phyloP scores from a whole-genome alignment of 768 basidiomycete genomes.

The Lactarius vividus region DNA sequence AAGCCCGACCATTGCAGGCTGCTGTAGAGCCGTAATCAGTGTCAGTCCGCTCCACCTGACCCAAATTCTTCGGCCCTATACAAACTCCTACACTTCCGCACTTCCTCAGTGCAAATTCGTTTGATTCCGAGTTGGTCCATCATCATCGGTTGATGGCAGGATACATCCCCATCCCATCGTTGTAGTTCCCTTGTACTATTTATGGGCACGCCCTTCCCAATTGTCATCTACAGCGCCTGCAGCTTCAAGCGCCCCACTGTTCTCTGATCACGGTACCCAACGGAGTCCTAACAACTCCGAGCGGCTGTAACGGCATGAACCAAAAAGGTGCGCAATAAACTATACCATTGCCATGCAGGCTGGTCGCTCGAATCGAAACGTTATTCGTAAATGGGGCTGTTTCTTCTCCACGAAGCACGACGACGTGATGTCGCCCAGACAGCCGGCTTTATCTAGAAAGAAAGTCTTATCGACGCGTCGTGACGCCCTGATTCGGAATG shows the following conservation, averaged over 20 bases:
- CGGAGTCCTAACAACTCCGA: background rate
- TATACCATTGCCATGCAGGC: background rate
- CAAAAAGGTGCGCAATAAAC: background rate
- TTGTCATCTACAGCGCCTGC: background rate
- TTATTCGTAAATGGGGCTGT: background rate
- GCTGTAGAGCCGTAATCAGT: background rate
- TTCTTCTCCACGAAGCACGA: background rate
- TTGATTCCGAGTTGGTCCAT: background rate
- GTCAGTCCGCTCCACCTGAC: background rate
- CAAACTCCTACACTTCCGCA: background rate
- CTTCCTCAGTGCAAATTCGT: background rate
- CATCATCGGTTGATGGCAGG: background rate
- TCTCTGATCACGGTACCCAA: background rate
- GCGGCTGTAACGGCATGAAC: background rate
- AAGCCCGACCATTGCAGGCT: conserved; percentile 6
- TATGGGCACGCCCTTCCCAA: conserved; percentile 9
- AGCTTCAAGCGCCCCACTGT: background rate
- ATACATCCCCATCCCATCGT: background rate
- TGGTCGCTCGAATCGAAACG: background rate
- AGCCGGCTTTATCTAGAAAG: too few species aligned
- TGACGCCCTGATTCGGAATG: background rate
- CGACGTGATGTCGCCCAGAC: background rate
- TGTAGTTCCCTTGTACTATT: conserved; percentile 6
- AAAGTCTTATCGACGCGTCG: too few species aligned
- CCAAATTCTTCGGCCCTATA: background rate